Evolutionary conservation across 768 basidiomycete genomes (phyloP), one percentile per base, ranked within the genome.

Genomic region (Termitomyces sp.): DNA sequence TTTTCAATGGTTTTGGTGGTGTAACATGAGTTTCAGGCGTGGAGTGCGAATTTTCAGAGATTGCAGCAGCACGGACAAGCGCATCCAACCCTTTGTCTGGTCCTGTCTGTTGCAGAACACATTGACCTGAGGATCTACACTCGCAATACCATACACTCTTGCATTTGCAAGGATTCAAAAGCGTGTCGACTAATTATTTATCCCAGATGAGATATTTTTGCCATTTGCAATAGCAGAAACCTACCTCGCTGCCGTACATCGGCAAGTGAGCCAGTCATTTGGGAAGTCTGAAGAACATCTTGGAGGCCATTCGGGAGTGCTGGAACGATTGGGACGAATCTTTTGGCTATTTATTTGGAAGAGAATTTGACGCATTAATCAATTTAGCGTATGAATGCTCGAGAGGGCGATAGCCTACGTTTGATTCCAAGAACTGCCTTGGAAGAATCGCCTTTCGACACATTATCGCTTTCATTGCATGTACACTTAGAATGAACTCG

Each of bases 401-500:
- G 10, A 28, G 26, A 49, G 20, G 26, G 8, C 16, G 33, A 56
- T 33, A 54, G 65, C 69, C 44, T 65, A 82, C 80, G 74, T 72
- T 80, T 82, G 14, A 74, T 71, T 70, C 70, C 57, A 73, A 63
- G 8, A 71, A 70, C 58, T 74, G 66, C 32, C 69, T 67, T 58
- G 67, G 69, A 35, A 63, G 67, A n/a, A 67, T 65, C 61, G 36
- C 67, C 67, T 46, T 67, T 68, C 28, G 65, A 64, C 7, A 67
- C 63, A n/a, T 64, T 62, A 59, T 76, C 74, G 56, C 71, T 74
- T 8, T 77, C 75, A 57, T 79, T 77, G 63, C 92, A 93, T 55
- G 81, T 86, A 70, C 91, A 93, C 67, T 90, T 93, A 35, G 89
- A 88, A 68, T 94, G 92, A 35, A 93, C 79, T 61, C 82, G 85